These are phyloP conservation scores for Aphanomyces stellatus DNA, from an alignment of 352 stramenopile genomes.

Conservation along the genomic window DNA sequence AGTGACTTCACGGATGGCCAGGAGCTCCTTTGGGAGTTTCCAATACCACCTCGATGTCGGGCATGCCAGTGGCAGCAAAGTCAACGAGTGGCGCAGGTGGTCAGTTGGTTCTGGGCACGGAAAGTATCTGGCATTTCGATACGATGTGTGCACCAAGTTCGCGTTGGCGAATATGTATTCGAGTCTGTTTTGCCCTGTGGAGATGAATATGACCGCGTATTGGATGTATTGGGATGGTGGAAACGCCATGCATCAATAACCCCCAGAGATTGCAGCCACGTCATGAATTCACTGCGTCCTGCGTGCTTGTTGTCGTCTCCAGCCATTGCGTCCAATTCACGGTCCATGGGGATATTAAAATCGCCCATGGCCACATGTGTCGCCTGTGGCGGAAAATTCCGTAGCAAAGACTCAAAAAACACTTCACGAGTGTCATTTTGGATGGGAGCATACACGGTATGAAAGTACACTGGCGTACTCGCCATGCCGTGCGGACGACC, in stretches of 20 bases:
- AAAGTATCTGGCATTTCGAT: slow-evolving; percentile 1
- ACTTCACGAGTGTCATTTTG: background rate
- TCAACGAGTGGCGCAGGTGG: background rate
- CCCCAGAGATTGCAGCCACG: slow-evolving; percentile 12
- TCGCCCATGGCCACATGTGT: background rate
- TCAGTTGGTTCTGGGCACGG: background rate
- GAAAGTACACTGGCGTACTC: background rate
- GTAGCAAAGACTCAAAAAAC: background rate
- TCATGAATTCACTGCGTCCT: background rate
- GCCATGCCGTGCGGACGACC: background rate
- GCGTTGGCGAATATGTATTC: slow-evolving; percentile 22
- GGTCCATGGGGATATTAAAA: background rate
- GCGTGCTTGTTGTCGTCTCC: background rate
- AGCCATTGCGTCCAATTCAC: background rate
- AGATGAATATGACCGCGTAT: slow-evolving; percentile 5
- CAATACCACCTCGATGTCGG: background rate
- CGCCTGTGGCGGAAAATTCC: background rate
- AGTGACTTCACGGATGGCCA: background rate
- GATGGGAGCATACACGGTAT: background rate
- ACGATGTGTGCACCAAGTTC: background rate
- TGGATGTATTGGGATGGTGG: slow-evolving; percentile 14
- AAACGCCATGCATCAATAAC: slow-evolving; percentile 21
- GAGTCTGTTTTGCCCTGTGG: slow-evolving; percentile 15
- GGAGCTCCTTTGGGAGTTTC: background rate
- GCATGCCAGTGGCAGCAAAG: background rate